A percentile compares a stretch with the other conserved stretches of the same genome.
Evolutionary conservation across 2,329 filamentous ascomycete genomes (phyloP).

Genomic region (Cordyceps cateniannulata): DNA sequence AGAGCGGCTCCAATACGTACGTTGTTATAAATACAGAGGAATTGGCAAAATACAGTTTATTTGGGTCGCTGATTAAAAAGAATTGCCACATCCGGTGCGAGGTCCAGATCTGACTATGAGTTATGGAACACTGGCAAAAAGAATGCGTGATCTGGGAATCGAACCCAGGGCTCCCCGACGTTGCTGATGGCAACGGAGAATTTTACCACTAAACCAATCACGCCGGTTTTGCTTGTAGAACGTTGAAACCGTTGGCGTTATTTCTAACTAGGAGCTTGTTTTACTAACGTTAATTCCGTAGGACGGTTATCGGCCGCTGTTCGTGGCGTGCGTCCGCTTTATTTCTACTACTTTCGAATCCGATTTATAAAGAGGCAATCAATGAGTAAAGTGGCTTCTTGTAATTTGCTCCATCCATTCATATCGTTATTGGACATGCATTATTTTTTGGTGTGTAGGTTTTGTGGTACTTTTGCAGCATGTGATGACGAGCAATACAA

Average conservation of each 20-base stretch:
- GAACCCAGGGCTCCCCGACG: constrained; percentile 13
- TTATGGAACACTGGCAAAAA: background rate
- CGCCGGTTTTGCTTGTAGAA: background rate
- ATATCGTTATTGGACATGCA: background rate
- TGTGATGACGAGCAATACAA: background rate
- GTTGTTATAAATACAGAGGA: too few species aligned
- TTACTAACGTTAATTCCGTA: too few species aligned
- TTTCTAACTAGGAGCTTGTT: too few species aligned
- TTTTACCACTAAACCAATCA: constrained; percentile 14
- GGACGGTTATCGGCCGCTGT: too few species aligned
- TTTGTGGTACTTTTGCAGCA: background rate
- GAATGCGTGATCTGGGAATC: constrained; percentile 13
- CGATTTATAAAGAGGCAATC: too few species aligned
- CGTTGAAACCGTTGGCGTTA: background rate
- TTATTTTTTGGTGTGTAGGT: background rate
- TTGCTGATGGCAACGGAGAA: constrained; percentile 14
- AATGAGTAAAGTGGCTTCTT: too few species aligned
- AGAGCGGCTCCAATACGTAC: too few species aligned
- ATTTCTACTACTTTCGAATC: background rate
- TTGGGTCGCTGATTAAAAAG: background rate
- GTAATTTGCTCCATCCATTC: background rate
- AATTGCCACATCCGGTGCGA: too few species aligned
- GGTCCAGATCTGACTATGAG: background rate
- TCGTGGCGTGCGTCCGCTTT: background rate
- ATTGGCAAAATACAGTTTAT: too few species aligned